These are phyloP conservation scores for Leccinum disarticulatum DNA, from an alignment of 768 basidiomycete species.

Conservation along the genomic window DNA sequence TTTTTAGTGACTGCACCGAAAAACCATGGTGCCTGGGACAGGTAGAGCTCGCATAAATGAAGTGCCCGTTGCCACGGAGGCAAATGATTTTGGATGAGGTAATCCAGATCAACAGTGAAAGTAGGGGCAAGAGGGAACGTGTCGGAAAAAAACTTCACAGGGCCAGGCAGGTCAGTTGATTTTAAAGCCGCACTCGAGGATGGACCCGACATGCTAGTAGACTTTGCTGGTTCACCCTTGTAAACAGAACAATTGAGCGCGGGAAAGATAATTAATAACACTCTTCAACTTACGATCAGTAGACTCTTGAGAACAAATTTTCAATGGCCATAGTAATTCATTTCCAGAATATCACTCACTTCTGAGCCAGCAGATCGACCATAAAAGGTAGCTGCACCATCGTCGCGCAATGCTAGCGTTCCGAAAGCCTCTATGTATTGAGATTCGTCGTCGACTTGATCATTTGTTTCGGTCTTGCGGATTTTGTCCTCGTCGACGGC, in stretches of 20 bases:
- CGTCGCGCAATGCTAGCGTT: constrained; percentile 65
- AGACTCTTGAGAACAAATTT: constrained; percentile 42
- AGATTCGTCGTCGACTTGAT: constrained; percentile 36
- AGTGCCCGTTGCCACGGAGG: constrained; percentile 60
- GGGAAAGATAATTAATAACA: background rate
- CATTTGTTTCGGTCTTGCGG: constrained; percentile 31
- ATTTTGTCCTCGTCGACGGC: constrained; percentile 45
- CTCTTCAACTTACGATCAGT: constrained; percentile 46
- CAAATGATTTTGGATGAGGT: constrained; percentile 49
- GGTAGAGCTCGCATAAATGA: constrained; percentile 64
- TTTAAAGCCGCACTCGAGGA: constrained; percentile 1
- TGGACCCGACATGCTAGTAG: background rate
- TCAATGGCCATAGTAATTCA: constrained; percentile 12
- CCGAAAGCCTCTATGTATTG: constrained; percentile 70
- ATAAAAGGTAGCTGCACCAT: constrained; percentile 70
- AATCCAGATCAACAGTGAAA: constrained; percentile 42
- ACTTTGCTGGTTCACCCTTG: constrained; percentile 26
- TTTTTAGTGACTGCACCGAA: constrained; percentile 66
- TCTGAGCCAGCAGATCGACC: constrained; percentile 73
- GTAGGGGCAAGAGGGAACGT: constrained; percentile 52
- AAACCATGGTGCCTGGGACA: constrained; percentile 81
- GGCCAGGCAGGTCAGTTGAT: constrained; percentile 22
- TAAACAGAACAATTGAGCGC: background rate
- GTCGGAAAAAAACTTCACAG: constrained; percentile 31
- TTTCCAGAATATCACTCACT: constrained; percentile 43